Conservation (phyloP, 2,329 filamentous ascomycete species). For the Pseudogymnoascus sp. region DNA sequence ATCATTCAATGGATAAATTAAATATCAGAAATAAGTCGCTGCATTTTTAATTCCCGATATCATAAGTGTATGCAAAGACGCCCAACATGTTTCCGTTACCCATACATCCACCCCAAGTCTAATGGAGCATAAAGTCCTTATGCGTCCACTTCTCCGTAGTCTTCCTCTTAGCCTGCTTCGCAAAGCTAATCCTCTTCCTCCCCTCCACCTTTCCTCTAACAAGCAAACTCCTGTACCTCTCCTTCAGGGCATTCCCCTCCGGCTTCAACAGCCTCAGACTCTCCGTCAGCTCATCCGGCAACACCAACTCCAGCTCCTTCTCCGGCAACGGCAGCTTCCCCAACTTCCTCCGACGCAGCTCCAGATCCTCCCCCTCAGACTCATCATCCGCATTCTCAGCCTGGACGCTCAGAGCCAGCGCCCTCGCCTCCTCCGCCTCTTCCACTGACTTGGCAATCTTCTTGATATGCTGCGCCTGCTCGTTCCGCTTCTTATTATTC, state of each 20-base stretch:
- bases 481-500: constrained; percentile 63
- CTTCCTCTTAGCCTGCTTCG: constrained; percentile 73
- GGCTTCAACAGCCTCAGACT: constrained; percentile 77
- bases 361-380: constrained; percentile 51
- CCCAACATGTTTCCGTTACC: background rate
- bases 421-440: constrained; percentile 46
- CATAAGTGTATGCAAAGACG: constrained; percentile 5
- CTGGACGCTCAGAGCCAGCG: constrained; percentile 35
- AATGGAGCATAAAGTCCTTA: constrained; percentile 67
- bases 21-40: constrained; percentile 3
- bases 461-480: constrained; percentile 64
- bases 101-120: background rate
- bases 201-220: constrained; percentile 84
- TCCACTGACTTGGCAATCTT: constrained; percentile 58
- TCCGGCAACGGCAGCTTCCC: constrained; percentile 69
- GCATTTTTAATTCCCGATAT: constrained; percentile 6
- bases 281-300: constrained; percentile 77
- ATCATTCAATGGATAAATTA: background rate
- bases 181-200: constrained; percentile 68
- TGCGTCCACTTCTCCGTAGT: constrained; percentile 94
- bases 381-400: constrained; percentile 42
- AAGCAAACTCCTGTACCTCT: constrained; percentile 82
- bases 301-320: constrained; percentile 69
- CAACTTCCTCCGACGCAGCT: constrained; percentile 63
- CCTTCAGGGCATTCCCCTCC: constrained; percentile 89